These are phyloP conservation scores for Acidiella bohemica DNA, from an alignment of 495 filamentous ascomycete species.

Conservation along the genomic window DNA sequence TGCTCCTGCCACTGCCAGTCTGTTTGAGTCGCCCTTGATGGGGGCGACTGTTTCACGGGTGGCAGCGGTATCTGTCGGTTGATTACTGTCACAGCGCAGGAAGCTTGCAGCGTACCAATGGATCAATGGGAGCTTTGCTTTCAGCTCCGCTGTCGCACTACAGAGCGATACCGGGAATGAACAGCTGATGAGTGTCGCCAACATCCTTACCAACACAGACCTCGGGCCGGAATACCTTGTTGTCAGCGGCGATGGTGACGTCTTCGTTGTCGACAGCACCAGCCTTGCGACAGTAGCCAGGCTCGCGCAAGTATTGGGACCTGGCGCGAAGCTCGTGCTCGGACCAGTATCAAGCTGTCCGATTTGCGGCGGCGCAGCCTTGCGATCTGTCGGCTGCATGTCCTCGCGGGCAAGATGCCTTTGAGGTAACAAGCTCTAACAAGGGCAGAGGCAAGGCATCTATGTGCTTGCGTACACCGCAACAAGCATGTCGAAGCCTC, in stretches of 20 bases:
- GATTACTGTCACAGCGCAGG: constrained; percentile 2
- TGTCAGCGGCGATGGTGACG: not conserved
- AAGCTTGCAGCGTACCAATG: not conserved
- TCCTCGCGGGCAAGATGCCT: too few species aligned
- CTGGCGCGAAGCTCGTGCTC: not conserved
- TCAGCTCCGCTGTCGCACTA: not conserved
- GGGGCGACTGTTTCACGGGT: constrained; percentile 2
- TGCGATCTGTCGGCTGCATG: constrained; percentile 25
- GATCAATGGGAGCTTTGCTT: not conserved
- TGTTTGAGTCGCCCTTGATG: constrained; percentile 5
- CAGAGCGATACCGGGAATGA: not conserved
- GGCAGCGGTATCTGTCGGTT: not conserved
- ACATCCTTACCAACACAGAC: not conserved
- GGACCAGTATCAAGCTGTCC: constrained; percentile 5
- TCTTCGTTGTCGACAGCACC: constrained; percentile 6
- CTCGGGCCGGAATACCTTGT: not conserved
- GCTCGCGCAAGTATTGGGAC: not conserved
- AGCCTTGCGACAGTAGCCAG: constrained; percentile 1
- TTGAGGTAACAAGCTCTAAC: too few species aligned
- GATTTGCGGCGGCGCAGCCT: constrained; percentile 21
- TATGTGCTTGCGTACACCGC: constrained; percentile 6
- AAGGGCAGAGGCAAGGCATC: not conserved
- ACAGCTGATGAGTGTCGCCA: not conserved
- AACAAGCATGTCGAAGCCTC: too few species aligned
- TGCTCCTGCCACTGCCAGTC: not conserved